phyloP scores from a whole-genome alignment of 2,329 filamentous ascomycete genomes.

The Akanthomyces dipterigenus region DNA sequence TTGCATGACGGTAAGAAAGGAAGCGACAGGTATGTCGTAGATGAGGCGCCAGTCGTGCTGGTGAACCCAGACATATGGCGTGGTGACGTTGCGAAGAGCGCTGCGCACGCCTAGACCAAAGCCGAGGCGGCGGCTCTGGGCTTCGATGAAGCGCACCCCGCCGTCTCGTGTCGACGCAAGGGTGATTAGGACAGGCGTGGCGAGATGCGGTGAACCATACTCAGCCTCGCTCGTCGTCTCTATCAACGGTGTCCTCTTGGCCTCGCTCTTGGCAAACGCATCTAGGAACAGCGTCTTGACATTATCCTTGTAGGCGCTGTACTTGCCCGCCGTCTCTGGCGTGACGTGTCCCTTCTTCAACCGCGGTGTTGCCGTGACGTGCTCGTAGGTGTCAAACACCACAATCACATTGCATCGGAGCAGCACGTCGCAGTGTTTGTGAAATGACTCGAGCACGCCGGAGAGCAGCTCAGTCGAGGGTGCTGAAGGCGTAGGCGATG shows the following conservation, averaged over 20 bases:
- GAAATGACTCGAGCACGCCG: constrained; percentile 39
- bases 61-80: constrained; percentile 50
- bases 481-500: constrained; percentile 47
- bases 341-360: constrained; percentile 50
- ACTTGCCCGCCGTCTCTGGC: constrained; percentile 34
- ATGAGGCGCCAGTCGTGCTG: constrained; percentile 51
- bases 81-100: constrained; percentile 38
- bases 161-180: constrained; percentile 28
- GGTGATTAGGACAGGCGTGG: constrained; percentile 31
- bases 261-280: constrained; percentile 11
- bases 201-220: constrained; percentile 34
- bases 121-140: constrained; percentile 38
- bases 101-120: constrained; percentile 49
- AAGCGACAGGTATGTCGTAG: constrained; percentile 35
- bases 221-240: constrained; percentile 33
- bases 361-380: constrained; percentile 34
- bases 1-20: constrained; percentile 41
- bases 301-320: constrained; percentile 39
- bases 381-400: constrained; percentile 47
- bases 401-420: constrained; percentile 39
- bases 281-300: constrained; percentile 33
- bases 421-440: constrained; percentile 33
- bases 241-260: background rate
- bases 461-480: constrained; percentile 46
- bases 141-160: constrained; percentile 43